Conservation (phyloP, 2,329 filamentous ascomycete genomes). For the Talaromyces sp. region DNA sequence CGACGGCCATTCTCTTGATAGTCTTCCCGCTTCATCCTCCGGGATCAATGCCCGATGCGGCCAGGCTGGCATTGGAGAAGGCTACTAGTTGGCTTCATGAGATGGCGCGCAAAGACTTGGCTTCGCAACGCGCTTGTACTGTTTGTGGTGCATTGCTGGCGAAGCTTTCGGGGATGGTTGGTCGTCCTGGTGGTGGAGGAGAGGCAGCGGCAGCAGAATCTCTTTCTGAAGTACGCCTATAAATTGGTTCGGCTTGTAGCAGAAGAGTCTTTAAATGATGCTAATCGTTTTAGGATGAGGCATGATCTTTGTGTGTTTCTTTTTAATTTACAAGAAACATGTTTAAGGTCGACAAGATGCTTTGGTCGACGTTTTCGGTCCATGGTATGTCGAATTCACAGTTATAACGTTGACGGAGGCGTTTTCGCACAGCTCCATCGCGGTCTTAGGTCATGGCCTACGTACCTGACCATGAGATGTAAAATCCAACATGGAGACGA, state of each 20-base stretch:
- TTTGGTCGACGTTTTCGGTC: neutral
- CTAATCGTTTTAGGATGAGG: conserved; percentile 1
- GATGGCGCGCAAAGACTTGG: conserved; percentile 31
- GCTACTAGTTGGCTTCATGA: conserved; percentile 17
- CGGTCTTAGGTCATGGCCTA: neutral
- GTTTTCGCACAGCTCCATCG: no score
- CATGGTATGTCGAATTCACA: neutral
- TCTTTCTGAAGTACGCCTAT: conserved; percentile 10
- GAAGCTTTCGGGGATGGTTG: neutral
- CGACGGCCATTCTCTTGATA: conserved; percentile 35
- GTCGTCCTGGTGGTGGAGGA: neutral
- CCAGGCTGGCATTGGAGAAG: conserved; percentile 7
- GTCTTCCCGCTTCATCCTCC: conserved; percentile 16
- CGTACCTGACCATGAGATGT: neutral
- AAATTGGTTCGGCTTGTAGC: neutral
- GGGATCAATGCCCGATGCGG: neutral
- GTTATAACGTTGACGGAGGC: no score
- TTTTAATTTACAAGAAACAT: neutral
- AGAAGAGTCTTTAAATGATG: neutral
- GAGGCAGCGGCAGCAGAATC: neutral
- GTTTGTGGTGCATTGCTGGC: conserved; percentile 19
- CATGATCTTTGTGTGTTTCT: neutral
- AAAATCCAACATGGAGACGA: neutral
- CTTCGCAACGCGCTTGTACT: conserved; percentile 32
- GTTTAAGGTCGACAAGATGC: neutral